Conservation (phyloP, 306 rosid genomes). For the Delonix regia region DNA sequence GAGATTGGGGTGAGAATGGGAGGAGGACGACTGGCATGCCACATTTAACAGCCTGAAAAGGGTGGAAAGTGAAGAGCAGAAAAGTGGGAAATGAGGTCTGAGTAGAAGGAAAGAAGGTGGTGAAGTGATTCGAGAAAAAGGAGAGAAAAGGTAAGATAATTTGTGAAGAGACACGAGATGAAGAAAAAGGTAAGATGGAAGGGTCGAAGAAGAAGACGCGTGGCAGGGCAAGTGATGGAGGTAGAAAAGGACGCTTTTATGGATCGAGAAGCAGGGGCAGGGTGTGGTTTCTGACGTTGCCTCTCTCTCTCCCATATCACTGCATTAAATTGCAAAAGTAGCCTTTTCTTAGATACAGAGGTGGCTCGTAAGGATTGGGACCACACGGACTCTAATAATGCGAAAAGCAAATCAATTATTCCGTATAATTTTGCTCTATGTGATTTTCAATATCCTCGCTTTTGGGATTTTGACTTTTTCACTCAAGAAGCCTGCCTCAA, state of each 20-base stretch:
- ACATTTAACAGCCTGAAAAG: too few relatives aligned
- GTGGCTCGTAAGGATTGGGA: slow-evolving; percentile 39
- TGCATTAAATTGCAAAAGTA: slow-evolving; percentile 67
- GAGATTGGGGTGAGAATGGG: too few relatives aligned
- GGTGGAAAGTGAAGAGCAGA: too few relatives aligned
- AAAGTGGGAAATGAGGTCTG: too few relatives aligned
- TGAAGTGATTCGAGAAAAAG: too few relatives aligned
- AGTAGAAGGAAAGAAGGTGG: too few relatives aligned
- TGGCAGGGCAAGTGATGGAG: slow-evolving; percentile 32
- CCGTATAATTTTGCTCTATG: background rate
- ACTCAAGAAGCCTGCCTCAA: background rate
- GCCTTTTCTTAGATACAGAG: slow-evolving; percentile 38
- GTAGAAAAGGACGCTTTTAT: slow-evolving; percentile 24
- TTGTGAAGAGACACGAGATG: too few relatives aligned
- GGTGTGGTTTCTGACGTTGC: slow-evolving; percentile 4
- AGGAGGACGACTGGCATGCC: too few relatives aligned
- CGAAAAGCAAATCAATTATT: background rate
- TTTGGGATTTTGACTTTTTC: background rate
- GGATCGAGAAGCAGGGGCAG: background rate
- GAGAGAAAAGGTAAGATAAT: background rate
- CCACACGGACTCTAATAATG: slow-evolving; percentile 50
- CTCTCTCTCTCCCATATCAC: slow-evolving; percentile 15
- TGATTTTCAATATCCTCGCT: background rate
- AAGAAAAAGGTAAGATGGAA: too few relatives aligned
- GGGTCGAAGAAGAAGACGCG: slow-evolving; percentile 51